Evolutionary conservation across 148 eudicot species (phyloP), one percentile per base, ranked within the genome.

Genomic region (Polygonum maritimum): DNA sequence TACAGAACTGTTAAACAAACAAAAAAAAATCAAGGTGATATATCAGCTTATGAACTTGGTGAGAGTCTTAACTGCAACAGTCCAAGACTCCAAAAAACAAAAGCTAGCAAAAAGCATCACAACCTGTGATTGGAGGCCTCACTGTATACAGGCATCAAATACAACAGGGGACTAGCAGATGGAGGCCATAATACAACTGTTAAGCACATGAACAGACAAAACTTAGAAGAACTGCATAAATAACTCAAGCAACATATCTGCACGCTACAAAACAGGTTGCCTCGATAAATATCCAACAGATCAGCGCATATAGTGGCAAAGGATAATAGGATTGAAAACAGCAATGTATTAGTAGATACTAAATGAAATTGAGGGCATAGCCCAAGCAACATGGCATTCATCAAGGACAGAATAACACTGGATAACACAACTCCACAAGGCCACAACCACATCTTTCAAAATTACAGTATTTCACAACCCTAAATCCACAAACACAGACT

Each of bases 81-180:
- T 33, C n/a, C 48, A 13, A 76, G 39, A 60, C 62, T 4, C 14
- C 60, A 18, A 13, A 6, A 77, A 48, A 26, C 31, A 26, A 16
- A 54, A 19, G 13, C 67, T 7, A 65, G 1, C 62, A 77, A 36
- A 19, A 16, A 19, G 51, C 12, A 52, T 22, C 58, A 45, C 18
- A 22, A 76, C 98, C 98, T 92, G 77, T 95, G 98, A 74, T 95
- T 92, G 63, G 97, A 95, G 41, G 98, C 89, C 83, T 95, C 98
- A 74, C 98, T 97, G 77, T 92, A 90, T 69, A 95, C 80, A 40
- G 97, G 90, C 92, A 88, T 85, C 62, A 97, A 93, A 84, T 95
- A 92, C 63, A 95, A 79, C 48, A 77, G 44, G 35, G 92, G 84
- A 73, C 91, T 88, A 62, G 97, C 88, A 73, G 97, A 90, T 79